phyloP scores from a whole-genome alignment of 495 filamentous ascomycete genomes.

The Astrothelium macrocarpum region DNA sequence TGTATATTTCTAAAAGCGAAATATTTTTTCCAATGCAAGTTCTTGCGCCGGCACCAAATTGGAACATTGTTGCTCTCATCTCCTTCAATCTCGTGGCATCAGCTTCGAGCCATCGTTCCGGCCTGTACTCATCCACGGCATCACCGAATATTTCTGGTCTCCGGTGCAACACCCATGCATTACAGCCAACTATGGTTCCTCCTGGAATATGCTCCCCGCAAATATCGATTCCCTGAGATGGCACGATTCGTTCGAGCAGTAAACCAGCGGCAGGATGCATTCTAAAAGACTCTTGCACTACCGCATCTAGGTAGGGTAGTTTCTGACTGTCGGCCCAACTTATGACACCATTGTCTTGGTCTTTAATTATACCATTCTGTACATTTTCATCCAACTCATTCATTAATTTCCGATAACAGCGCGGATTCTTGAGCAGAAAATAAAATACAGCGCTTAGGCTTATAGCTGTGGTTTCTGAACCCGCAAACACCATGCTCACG shows the following conservation, averaged over 20 bases:
- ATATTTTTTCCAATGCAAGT: conserved; percentile 68
- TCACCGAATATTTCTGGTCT: conserved; percentile 45
- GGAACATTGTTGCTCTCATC: conserved; percentile 40
- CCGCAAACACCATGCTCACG: conserved; percentile 52
- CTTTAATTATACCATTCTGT: conserved; percentile 26
- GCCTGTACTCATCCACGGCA: conserved; percentile 43
- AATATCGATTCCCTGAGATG: conserved; percentile 41
- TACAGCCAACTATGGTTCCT: conserved; percentile 53
- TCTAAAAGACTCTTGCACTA: conserved; percentile 60
- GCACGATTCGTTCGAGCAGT: conserved; percentile 56
- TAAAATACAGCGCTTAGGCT: conserved; percentile 33
- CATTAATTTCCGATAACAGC: conserved; percentile 32
- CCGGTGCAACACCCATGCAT: conserved; percentile 49
- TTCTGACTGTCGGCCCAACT: conserved; percentile 37
- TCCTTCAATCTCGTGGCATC: conserved; percentile 29
- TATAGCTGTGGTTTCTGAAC: conserved; percentile 37
- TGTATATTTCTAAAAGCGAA: conserved; percentile 66
- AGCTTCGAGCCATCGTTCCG: conserved; percentile 48
- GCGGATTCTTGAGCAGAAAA: conserved; percentile 31
- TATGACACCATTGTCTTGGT: conserved; percentile 25
- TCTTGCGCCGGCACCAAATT: conserved; percentile 57
- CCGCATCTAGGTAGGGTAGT: conserved; percentile 55
- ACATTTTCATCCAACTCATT: conserved; percentile 33
- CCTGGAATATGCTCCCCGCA: conserved; percentile 43
- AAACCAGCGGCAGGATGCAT: conserved; percentile 54